Evolutionary conservation across 352 stramenopile genomes (phyloP).

Genomic region (Globisporangium camurandrum): DNA sequence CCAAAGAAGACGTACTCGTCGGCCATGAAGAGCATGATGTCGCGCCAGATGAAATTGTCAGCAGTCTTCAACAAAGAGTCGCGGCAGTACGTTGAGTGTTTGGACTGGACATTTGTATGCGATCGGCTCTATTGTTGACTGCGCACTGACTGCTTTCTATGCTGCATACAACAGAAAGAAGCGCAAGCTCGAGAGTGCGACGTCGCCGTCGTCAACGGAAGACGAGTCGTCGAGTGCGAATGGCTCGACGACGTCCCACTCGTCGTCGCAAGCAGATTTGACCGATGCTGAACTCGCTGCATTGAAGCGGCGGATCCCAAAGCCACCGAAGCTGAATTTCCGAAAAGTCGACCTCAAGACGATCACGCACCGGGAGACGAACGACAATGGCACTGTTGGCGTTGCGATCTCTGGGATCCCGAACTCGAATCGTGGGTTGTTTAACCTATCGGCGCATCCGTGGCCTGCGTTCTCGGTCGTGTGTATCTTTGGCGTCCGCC

Average conservation of each 20-base stretch:
- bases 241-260: no score
- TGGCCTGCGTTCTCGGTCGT: constrained; percentile 86
- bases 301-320: constrained; percentile 74
- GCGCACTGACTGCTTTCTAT: no score
- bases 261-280: constrained; percentile 59
- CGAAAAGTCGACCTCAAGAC: constrained; percentile 82
- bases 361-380: constrained; percentile 79
- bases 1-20: constrained; percentile 79
- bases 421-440: constrained; percentile 71
- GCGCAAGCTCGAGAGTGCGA: constrained; percentile 50
- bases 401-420: constrained; percentile 79
- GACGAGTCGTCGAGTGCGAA: constrained; percentile 17
- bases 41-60: constrained; percentile 76
- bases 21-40: constrained; percentile 84
- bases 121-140: neutral
- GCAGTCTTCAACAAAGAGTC: constrained; percentile 57
- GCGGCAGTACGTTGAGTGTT: constrained; percentile 44
- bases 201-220: constrained; percentile 55
- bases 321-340: constrained; percentile 74
- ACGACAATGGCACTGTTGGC: constrained; percentile 84
- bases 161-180: constrained; percentile 47
- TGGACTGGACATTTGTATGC: neutral
- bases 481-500: constrained; percentile 82
- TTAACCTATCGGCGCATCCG: constrained; percentile 70
- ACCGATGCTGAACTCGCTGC: constrained; percentile 76